Base-by-base conservation (phyloP, 257 asterid species). In the Przewalskia tangutica region DNA sequence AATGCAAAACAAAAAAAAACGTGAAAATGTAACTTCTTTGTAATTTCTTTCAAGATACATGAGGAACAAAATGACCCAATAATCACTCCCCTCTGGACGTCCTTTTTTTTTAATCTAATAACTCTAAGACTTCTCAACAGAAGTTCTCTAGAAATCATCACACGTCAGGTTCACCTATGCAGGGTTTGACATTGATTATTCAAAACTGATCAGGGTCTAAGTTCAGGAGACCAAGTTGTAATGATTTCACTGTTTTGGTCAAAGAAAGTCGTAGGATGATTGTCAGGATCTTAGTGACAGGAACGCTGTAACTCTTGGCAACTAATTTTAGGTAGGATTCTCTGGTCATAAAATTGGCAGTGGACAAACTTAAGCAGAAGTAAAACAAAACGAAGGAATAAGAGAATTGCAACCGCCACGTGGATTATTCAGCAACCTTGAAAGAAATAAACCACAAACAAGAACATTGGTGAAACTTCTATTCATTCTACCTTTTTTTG, bases 391-490 rank as follows among this genome's bases (percentile, higher is more conserved):
- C 5, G 38, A 44, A 71, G 78, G 58, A 71, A 71, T 71, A 71
- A 18, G 9, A 40, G 58, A 71, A 71, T 14, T 65, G 75, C 23
- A 17, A 14, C 73, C 23, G 0, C 42, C 75, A 71, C 58, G 13
- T n/a, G 77, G 58, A 70, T 46, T 44, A 71, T 44, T 44, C 58
- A 71, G 78, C 7, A 18, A 44, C n/a, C 58, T 58, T 44, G 2
- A 44, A 71, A 48, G 40, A 71, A 71, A 71, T 71, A 71, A 71
- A 71, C 40, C 78, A 70, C 78, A 71, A 71, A 48, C 78, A 46
- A 46, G 78, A 71, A 18, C 18, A 71, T 18, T 46, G 58, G 58
- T 71, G 54, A 23, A 44, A 46, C 58, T 71, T 71, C 78, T 53
- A 54, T 48, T 71, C 78, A 71, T 71, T 71, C 54, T 70, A 9